Conservation (phyloP, 805 yeast species). For the Diddensiella caesifluorescens region DNA sequence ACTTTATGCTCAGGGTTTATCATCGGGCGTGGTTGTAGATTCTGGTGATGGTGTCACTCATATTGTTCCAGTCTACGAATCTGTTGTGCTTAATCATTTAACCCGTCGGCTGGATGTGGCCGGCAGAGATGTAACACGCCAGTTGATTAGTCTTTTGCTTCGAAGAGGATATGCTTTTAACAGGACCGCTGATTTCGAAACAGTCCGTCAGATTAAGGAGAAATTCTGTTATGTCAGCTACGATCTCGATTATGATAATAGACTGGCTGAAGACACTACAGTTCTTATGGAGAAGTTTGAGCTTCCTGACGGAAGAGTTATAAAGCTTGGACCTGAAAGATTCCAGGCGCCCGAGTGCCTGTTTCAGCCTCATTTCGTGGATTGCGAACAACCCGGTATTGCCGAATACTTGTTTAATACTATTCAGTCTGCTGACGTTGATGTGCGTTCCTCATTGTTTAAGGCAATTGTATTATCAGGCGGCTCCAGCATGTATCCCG, state of each 20-base stretch:
- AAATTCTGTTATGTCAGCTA: conserved; percentile 92
- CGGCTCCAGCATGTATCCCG: conserved; percentile 98
- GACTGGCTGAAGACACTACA: conserved; percentile 89
- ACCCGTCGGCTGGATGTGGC: conserved; percentile 94
- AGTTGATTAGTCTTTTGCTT: conserved; percentile 80
- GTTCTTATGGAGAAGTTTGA: conserved; percentile 87
- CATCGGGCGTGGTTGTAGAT: conserved; percentile 97
- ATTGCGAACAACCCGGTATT: conserved; percentile 93
- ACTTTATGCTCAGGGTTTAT: conserved; percentile 91
- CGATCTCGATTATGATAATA: conserved; percentile 84
- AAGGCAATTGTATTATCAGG: conserved; percentile 94
- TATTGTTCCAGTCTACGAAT: conserved; percentile 95
- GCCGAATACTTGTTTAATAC: conserved; percentile 91
- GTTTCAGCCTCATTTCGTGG: conserved; percentile 93
- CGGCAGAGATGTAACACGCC: conserved; percentile 97
- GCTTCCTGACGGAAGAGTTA: conserved; percentile 93
- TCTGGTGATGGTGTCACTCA: conserved; percentile 99
- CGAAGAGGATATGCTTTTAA: conserved; percentile 98
- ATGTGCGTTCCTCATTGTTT: conserved; percentile 79
- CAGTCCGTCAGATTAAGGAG: conserved; percentile 96
- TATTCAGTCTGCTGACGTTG: conserved; percentile 91
- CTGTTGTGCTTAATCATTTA: conserved; percentile 90
- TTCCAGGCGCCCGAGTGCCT: conserved; percentile 96
- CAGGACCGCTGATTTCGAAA: conserved; percentile 97
- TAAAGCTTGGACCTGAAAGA: conserved; percentile 91